Base-by-base conservation (phyloP, 1,284 basidiomycete species). In the Garcileccinum viscosum region DNA sequence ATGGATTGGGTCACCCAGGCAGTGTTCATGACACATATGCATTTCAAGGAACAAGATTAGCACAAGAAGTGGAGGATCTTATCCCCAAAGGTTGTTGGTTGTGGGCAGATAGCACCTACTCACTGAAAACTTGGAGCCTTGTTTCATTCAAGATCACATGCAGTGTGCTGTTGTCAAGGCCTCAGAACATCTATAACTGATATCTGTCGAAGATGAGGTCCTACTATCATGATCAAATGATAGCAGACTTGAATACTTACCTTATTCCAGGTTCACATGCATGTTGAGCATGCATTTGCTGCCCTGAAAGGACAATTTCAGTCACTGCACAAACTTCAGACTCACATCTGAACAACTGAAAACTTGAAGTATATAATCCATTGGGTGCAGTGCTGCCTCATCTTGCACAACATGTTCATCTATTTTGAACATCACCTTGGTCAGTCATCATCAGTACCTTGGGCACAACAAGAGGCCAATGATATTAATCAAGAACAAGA, bases 91-190 rank as follows among this genome's bases (percentile, higher is more conserved):
- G 22, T 5, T 62, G 68, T 22, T 69, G 58, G 62, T 66, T 72
- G 0, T 72, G 67, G 71, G 71, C 24, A 1, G 60, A 72, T 8
- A 65, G 44, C 1, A 35, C 71, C 2, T 72, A 72, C 7, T 15
- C 44, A 1, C 30, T 15, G 4, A 8, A 62, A 1, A n/a, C n/a
- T n/a, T n/a, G n/a, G n/a, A n/a, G n/a, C n/a, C n/a, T n/a, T n/a
- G n/a, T n/a, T n/a, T n/a, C n/a, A n/a, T n/a, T n/a, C n/a, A n/a
- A n/a, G n/a, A n/a, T n/a, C n/a, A n/a, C n/a, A n/a, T n/a, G n/a
- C n/a, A n/a, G n/a, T n/a, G n/a, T n/a, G n/a, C n/a, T n/a, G n/a
- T n/a, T n/a, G n/a, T n/a, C n/a, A n/a, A n/a, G n/a, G n/a, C n/a
- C n/a, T n/a, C n/a, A n/a, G n/a, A n/a, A n/a, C n/a, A n/a, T n/a